Evolutionary conservation across 805 yeast genomes (phyloP), one percentile per base, ranked within the genome.

Genomic region (Yarrowia deformans): DNA sequence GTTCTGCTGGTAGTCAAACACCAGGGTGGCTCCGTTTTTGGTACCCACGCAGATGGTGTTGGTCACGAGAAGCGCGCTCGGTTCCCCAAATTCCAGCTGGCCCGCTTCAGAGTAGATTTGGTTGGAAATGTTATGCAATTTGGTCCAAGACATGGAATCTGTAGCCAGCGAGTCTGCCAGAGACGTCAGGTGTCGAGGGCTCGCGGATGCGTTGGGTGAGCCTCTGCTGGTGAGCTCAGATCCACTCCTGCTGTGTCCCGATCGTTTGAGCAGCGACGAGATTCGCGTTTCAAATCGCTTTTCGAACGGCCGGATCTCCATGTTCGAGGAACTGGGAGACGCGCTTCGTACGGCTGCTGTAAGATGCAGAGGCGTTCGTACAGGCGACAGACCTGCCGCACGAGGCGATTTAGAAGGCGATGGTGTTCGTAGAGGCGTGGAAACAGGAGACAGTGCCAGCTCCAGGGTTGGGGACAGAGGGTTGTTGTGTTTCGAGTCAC

Each of bases 1-100:
- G 39, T 79, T 81, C 76, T 93, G 97, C 54, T 84, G 84, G 71
- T 87, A 88, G 73, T 88, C 89, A 76, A 91, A 93, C 6, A 90
- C 81, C 6, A 90, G 77, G 0, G 91, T 80, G 45, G 77, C 79
- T 1, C 97, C 97, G 64, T 84, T 84, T 0, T 84, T 74, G 0
- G 97, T 93, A 1, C 97, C 97, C 8, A 93, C 73, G 0, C 86
- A 86, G 12, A 74, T 73, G 45, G 67, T 49, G 34, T 50, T 48
- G 4, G 73, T 55, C 5, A 73, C 70, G n/a, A 74, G 71, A 0
- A 81, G 75, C 14, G 87, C 73, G 34, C 85, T 79, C 0, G 89
- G 86, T 1, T 83, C 81, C 0, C 94, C 93, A 72, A 83, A 82
- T 9, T 77, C 76, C 2, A 76, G 64, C 40, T 75, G 61, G 0